Evolutionary conservation across 1,139 yeast species (phyloP).

Genomic region (Yamadazyma kanchanaburiensis): DNA sequence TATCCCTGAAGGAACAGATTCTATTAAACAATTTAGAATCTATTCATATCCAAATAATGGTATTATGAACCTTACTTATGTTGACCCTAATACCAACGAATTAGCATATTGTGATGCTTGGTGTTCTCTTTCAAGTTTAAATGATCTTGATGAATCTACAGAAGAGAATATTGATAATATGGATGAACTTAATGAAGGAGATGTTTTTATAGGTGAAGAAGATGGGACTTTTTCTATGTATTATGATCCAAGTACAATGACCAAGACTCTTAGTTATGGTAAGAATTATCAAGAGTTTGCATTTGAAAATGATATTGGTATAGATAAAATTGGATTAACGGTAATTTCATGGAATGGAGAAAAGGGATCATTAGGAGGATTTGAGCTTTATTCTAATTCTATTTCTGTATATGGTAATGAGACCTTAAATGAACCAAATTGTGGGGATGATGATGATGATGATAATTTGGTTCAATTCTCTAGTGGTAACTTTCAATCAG

Average conservation of each 20-base stretch:
- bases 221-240: slow-evolving; percentile 38
- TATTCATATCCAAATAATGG: slow-evolving; percentile 79
- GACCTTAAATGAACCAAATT: slow-evolving; percentile 64
- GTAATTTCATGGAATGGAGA: slow-evolving; percentile 68
- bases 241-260: slow-evolving; percentile 36
- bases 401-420: slow-evolving; percentile 69
- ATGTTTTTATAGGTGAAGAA: slow-evolving; percentile 26
- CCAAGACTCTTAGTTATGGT: slow-evolving; percentile 48
- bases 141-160: slow-evolving; percentile 25
- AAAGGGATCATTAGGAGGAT: slow-evolving; percentile 66
- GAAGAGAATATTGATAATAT: slow-evolving; percentile 19
- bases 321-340: slow-evolving; percentile 61
- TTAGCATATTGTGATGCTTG: slow-evolving; percentile 73
- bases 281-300: slow-evolving; percentile 72
- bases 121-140: slow-evolving; percentile 60
- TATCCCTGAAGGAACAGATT: slow-evolving; percentile 52
- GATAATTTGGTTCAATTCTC: slow-evolving; percentile 29
- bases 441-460: slow-evolving; percentile 36
- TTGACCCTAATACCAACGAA: slow-evolving; percentile 66
- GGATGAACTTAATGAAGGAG: slow-evolving; percentile 20
- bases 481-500: slow-evolving; percentile 32
- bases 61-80: slow-evolving; percentile 85
- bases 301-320: slow-evolving; percentile 67
- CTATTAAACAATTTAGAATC: slow-evolving; percentile 67
- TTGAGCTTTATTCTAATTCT: slow-evolving; percentile 67